Conservation (phyloP, 257 asterid genomes). For the Fraxinus excelsior region DNA sequence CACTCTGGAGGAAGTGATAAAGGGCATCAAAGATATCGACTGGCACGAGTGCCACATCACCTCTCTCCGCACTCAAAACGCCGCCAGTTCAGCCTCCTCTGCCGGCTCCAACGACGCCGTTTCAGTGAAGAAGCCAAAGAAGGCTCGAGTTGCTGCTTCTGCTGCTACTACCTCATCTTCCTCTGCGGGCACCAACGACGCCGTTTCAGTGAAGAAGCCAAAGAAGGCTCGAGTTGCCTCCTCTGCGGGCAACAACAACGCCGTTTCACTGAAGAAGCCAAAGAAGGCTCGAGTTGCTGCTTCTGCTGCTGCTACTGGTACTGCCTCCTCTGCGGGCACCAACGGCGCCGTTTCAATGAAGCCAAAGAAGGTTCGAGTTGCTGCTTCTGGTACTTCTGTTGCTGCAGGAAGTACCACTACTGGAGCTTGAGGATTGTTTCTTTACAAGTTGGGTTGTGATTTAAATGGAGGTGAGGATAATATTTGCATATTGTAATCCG, state of each 20-base stretch:
- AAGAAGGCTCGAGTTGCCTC: background rate
- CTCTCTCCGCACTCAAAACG: slow-evolving; percentile 51
- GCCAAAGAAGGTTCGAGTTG: background rate
- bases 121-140: background rate
- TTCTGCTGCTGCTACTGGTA: slow-evolving; percentile 11
- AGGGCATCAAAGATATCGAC: slow-evolving; percentile 49
- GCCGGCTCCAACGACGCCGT: slow-evolving; percentile 13
- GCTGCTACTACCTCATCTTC: background rate
- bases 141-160: background rate
- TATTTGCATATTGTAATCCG: background rate
- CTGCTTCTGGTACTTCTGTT: too few relatives aligned
- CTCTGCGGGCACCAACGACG: slow-evolving; percentile 11
- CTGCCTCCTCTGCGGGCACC: background rate
- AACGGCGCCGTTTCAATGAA: slow-evolving; percentile 2
- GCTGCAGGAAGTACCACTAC: slow-evolving; percentile 28
- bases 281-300: background rate
- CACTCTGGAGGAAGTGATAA: slow-evolving; percentile 46
- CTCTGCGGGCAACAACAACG: slow-evolving; percentile 10
- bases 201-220: background rate
- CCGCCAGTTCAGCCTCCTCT: slow-evolving; percentile 4
- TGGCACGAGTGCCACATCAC: slow-evolving; percentile 80
- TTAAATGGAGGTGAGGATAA: background rate
- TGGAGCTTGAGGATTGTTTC: slow-evolving; percentile 1
- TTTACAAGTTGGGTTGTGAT: background rate
- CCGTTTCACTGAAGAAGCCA: background rate